These are phyloP conservation scores for Fraxinus dipetala DNA, from an alignment of 305 asterid genomes.

Conservation along the genomic window DNA sequence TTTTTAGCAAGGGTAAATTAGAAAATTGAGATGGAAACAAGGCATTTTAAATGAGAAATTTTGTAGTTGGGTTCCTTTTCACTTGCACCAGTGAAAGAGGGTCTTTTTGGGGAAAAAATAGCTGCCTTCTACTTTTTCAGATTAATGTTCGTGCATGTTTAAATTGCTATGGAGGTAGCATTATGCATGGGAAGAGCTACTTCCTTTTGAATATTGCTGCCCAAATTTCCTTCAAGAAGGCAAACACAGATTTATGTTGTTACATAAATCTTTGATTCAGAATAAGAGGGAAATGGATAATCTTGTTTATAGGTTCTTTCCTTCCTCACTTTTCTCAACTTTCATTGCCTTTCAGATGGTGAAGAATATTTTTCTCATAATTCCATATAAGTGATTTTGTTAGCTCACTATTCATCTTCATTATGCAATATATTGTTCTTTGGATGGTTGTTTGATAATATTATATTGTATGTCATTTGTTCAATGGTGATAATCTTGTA, in stretches of 20 bases:
- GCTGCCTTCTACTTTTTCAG: neutral
- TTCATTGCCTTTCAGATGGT: neutral
- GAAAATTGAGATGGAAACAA: neutral
- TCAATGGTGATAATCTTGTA: constrained; percentile 23
- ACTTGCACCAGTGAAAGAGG: neutral
- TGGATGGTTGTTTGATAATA: neutral
- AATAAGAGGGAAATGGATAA: neutral
- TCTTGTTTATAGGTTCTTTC: neutral
- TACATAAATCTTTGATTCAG: neutral
- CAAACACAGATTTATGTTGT: neutral
- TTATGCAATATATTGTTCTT: constrained; percentile 8
- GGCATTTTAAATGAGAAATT: neutral
- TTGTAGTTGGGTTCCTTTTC: neutral
- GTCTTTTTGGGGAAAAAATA: neutral
- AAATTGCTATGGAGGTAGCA: neutral
- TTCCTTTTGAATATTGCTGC: neutral
- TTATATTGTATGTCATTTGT: neutral
- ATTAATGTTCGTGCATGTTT: neutral
- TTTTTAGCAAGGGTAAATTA: neutral
- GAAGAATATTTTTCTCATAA: neutral
- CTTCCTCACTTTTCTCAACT: neutral
- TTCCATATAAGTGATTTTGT: neutral
- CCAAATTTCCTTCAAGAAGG: neutral
- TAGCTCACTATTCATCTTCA: constrained; percentile 5
- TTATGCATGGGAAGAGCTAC: neutral